A percentile compares a stretch with the other conserved stretches of the same genome.
These are phyloP conservation scores for Epithemia pelagica DNA, from an alignment of 108 stramenopile species.

Conservation along the genomic window DNA sequence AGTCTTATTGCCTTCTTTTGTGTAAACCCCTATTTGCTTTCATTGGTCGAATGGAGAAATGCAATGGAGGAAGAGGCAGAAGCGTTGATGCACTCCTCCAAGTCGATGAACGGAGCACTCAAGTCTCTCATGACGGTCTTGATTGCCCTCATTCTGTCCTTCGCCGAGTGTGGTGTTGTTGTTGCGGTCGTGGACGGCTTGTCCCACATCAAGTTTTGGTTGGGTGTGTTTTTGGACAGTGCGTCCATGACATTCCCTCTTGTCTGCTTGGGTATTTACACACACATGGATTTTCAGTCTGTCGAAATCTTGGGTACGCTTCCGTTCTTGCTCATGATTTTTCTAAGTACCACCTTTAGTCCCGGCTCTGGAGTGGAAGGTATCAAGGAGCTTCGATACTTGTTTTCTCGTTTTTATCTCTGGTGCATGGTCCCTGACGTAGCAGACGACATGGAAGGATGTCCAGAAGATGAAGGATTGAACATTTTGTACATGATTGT, in stretches of 20 bases:
- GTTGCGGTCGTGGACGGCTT: slow-evolving; percentile 29
- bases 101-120: slow-evolving; percentile 40
- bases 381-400: slow-evolving; percentile 45
- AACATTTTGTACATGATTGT: slow-evolving; percentile 36
- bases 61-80: slow-evolving; percentile 59
- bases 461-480: slow-evolving; percentile 20
- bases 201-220: slow-evolving; percentile 26
- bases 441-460: slow-evolving; percentile 53
- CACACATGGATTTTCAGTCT: slow-evolving; percentile 32
- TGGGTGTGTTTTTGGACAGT: slow-evolving; percentile 49
- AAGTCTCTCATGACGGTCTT: slow-evolving; percentile 36
- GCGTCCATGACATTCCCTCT: slow-evolving; percentile 38
- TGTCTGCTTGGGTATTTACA: slow-evolving; percentile 46
- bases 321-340: slow-evolving; percentile 60
- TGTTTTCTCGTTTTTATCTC: slow-evolving; percentile 54
- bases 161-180: slow-evolving; percentile 28
- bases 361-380: slow-evolving; percentile 48
- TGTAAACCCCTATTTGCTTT: too few species aligned
- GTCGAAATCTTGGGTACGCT: slow-evolving; percentile 64
- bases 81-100: slow-evolving; percentile 54
- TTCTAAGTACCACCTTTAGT: slow-evolving; percentile 54
- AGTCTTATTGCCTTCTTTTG: slow-evolving; percentile 46
- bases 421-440: slow-evolving; percentile 54
- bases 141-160: slow-evolving; percentile 24
- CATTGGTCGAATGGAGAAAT: slow-evolving; percentile 52